These are phyloP conservation scores for Cinchona pubescens DNA, from an alignment of 257 asterid genomes.

Conservation along the genomic window DNA sequence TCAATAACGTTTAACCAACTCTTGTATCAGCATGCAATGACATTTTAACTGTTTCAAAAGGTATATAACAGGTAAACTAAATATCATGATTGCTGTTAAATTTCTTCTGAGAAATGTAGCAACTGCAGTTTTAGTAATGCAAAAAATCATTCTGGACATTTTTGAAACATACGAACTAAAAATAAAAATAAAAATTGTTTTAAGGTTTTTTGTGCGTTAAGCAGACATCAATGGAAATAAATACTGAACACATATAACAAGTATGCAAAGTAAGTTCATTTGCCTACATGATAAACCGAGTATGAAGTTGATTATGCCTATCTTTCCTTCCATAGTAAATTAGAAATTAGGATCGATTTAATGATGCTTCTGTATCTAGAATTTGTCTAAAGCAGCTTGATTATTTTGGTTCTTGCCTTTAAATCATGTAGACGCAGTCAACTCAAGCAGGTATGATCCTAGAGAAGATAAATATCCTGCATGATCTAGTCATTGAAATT, in stretches of 20 bases:
- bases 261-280: neutral
- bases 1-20: neutral
- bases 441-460: neutral
- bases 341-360: neutral
- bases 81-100: neutral
- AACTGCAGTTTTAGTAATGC: neutral
- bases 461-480: neutral
- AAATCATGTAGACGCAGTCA: neutral
- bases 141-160: neutral
- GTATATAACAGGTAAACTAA: neutral
- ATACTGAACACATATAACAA: neutral
- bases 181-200: neutral
- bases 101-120: neutral
- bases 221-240: neutral
- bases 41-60: neutral
- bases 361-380: neutral
- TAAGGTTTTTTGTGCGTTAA: neutral
- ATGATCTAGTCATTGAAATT: constrained; percentile 5
- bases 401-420: neutral
- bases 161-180: neutral
- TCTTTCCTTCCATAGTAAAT: neutral
- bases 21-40: neutral
- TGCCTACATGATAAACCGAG: neutral
- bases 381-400: neutral
- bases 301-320: neutral